These are phyloP conservation scores for Cladobotryum mycophilum DNA, from an alignment of 2,329 filamentous ascomycete species.

Conservation along the genomic window DNA sequence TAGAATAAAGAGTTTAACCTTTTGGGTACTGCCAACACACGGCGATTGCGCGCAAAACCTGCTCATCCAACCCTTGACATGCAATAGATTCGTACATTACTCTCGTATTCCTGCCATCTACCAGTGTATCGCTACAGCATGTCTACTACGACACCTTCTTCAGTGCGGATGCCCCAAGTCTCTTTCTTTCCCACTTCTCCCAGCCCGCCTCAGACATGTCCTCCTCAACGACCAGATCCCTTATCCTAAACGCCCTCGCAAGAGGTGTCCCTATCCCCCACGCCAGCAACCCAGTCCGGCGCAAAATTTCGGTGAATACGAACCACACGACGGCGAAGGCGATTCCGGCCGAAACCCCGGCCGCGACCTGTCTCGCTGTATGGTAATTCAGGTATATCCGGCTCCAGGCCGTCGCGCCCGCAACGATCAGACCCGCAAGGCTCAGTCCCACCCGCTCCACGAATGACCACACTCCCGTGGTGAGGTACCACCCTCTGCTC, in stretches of 20 bases:
- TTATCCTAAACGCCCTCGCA: slow-evolving; percentile 60
- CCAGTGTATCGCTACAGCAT: too few species aligned
- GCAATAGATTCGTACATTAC: too few species aligned
- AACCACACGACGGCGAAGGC: slow-evolving; percentile 77
- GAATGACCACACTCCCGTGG: slow-evolving; percentile 47
- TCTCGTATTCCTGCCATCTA: too few species aligned
- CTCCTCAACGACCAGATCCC: slow-evolving; percentile 82
- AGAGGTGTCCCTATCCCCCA: slow-evolving; percentile 64
- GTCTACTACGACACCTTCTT: too few species aligned
- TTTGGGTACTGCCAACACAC: too few species aligned
- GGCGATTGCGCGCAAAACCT: too few species aligned
- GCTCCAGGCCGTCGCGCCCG: slow-evolving; percentile 68
- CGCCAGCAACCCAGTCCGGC: slow-evolving; percentile 62
- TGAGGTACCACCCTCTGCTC: background rate
- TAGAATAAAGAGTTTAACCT: too few species aligned
- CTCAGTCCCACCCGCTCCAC: slow-evolving; percentile 51
- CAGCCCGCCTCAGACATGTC: slow-evolving; percentile 88
- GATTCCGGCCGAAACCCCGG: slow-evolving; percentile 65
- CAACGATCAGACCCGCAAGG: slow-evolving; percentile 52
- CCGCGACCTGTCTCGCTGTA: slow-evolving; percentile 79
- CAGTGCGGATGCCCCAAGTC: slow-evolving; percentile 12
- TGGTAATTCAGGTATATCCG: slow-evolving; percentile 91
- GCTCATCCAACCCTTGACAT: background rate
- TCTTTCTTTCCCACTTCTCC: slow-evolving; percentile 74
- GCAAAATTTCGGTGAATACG: slow-evolving; percentile 56